These are phyloP conservation scores for Cordyceps militaris DNA, from an alignment of 2,329 filamentous ascomycete species.

Conservation along the genomic window DNA sequence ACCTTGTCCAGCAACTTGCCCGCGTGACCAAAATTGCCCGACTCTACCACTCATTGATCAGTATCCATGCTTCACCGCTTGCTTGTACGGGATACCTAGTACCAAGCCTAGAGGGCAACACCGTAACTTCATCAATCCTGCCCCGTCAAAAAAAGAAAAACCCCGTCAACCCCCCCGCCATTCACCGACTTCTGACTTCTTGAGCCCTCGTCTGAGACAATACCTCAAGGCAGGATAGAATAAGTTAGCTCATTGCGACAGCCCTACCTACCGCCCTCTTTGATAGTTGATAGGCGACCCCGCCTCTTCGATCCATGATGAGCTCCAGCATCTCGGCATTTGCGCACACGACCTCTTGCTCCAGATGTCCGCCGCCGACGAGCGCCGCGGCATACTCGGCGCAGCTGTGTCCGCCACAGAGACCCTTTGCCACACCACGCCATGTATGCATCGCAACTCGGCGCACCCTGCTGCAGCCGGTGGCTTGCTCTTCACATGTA, in stretches of 20 bases:
- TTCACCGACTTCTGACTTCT: conserved; percentile 1
- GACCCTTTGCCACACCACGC: not conserved
- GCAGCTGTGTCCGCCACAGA: not conserved
- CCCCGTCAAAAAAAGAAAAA: too few relatives aligned
- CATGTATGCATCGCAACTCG: not conserved
- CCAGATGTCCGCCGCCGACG: not conserved
- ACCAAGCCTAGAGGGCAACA: too few relatives aligned
- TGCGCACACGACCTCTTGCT: not conserved
- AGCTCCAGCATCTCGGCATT: conserved; percentile 1
- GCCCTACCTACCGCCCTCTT: not conserved
- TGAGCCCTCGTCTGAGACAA: too few relatives aligned
- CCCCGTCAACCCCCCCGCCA: too few relatives aligned
- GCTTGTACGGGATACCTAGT: too few relatives aligned
- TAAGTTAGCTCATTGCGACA: not conserved
- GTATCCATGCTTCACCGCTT: too few relatives aligned
- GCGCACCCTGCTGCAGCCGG: not conserved
- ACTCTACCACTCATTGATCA: not conserved
- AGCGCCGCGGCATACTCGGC: not conserved
- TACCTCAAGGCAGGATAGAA: too few relatives aligned
- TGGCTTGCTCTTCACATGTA: not conserved
- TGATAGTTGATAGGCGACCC: not conserved
- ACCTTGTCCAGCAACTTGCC: not conserved
- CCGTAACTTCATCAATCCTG: too few relatives aligned
- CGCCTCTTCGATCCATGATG: not conserved
- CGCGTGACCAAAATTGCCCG: not conserved